These are phyloP conservation scores for Epicoccum sorghinum DNA, from an alignment of 2,329 filamentous ascomycete genomes.

Conservation along the genomic window DNA sequence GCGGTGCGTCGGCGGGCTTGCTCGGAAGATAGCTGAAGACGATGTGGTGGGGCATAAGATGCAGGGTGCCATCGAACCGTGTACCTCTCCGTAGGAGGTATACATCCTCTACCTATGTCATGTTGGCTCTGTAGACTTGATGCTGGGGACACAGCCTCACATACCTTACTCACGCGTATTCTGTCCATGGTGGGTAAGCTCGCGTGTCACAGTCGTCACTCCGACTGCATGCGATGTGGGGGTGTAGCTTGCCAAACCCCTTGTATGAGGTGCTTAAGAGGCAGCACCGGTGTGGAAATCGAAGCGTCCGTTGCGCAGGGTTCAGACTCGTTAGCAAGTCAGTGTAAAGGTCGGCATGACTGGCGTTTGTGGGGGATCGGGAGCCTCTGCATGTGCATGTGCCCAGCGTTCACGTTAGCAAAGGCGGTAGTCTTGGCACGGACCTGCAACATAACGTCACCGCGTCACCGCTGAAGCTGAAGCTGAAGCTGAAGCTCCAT, in stretches of 20 bases:
- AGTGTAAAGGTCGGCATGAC: constrained; percentile 3
- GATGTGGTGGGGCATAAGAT: constrained; percentile 68
- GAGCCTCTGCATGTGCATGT: constrained; percentile 9
- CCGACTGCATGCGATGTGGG: constrained; percentile 10
- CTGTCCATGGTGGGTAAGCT: constrained; percentile 48
- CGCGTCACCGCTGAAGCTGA: too few relatives aligned
- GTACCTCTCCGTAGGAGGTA: constrained; percentile 63
- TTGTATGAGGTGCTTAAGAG: background rate
- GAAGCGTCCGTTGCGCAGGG: background rate
- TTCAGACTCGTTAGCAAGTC: background rate
- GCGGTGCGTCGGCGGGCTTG: constrained; percentile 39
- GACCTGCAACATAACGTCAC: constrained; percentile 15
- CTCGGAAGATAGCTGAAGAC: constrained; percentile 65
- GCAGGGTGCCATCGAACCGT: constrained; percentile 64
- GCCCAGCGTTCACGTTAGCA: constrained; percentile 11
- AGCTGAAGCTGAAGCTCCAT: too few relatives aligned
- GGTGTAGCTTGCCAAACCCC: background rate
- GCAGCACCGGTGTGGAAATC: background rate
- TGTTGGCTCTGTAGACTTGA: constrained; percentile 15
- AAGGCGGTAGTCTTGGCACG: constrained; percentile 11
- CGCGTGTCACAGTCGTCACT: constrained; percentile 12
- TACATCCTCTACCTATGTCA: constrained; percentile 64
- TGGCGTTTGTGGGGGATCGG: constrained; percentile 12
- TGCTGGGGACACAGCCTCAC: constrained; percentile 1
- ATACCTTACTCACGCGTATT: constrained; percentile 55